Conservation (phyloP, 2,329 filamentous ascomycete species). For the Scedosporium apiospermum region DNA sequence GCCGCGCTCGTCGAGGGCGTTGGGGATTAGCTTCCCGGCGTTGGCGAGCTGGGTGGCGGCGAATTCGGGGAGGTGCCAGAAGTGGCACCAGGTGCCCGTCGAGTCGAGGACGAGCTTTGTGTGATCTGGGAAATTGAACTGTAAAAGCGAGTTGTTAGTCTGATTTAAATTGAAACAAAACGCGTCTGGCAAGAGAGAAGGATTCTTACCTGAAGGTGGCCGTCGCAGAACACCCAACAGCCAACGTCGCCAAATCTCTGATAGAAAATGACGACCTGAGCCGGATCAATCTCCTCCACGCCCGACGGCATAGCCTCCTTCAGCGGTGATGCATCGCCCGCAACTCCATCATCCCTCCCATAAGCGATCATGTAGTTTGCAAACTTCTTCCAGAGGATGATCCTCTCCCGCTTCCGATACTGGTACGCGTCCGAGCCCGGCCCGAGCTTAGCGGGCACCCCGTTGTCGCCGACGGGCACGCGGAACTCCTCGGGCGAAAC, state of each 20-base stretch:
- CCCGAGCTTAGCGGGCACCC: slow-evolving; percentile 50
- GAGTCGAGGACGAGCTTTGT: slow-evolving; percentile 74
- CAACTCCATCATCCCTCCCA: slow-evolving; percentile 57
- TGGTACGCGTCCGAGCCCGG: slow-evolving; percentile 56
- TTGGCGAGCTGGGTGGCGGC: slow-evolving; percentile 56
- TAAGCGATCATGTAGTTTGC: slow-evolving; percentile 67
- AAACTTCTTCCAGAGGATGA: slow-evolving; percentile 64
- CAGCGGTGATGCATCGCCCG: slow-evolving; percentile 34
- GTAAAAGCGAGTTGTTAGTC: slow-evolving; percentile 14
- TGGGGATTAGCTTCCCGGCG: slow-evolving; percentile 58
- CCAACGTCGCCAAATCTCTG: slow-evolving; percentile 73
- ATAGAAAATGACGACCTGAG: slow-evolving; percentile 67
- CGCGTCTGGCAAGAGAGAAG: not conserved
- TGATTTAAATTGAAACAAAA: not conserved
- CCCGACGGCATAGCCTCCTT: slow-evolving; percentile 24
- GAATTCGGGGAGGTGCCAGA: slow-evolving; percentile 65
- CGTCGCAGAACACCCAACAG: slow-evolving; percentile 73
- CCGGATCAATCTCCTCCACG: slow-evolving; percentile 18
- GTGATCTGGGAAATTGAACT: slow-evolving; percentile 85
- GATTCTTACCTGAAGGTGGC: slow-evolving; percentile 58
- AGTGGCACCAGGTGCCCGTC: slow-evolving; percentile 66
- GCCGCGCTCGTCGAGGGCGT: slow-evolving; percentile 61
- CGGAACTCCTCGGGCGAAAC: slow-evolving; percentile 55
- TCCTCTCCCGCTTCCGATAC: slow-evolving; percentile 55
- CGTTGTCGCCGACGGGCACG: slow-evolving; percentile 44